A percentile compares a stretch with the other conserved stretches of the same genome.
Evolutionary conservation across 2,329 filamentous ascomycete species (phyloP).

Genomic region (Penicillium sp.): DNA sequence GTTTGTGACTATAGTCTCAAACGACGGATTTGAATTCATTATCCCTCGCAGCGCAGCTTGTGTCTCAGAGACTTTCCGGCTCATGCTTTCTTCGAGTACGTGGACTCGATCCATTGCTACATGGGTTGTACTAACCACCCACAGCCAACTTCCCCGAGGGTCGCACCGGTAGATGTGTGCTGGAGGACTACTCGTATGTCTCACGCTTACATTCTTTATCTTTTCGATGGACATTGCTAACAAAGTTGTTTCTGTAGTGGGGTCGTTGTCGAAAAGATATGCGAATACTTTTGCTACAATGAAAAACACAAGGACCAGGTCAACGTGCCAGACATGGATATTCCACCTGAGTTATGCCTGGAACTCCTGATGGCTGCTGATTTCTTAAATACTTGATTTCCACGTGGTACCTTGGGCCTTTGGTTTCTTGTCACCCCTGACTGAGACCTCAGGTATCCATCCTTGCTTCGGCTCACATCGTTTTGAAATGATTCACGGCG

Average conservation of each 20-base stretch:
- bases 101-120: constrained; percentile 1
- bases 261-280: constrained; percentile 64
- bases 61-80: constrained; percentile 59
- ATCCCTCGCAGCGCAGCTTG: constrained; percentile 59
- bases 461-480: background rate
- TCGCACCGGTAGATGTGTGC: constrained; percentile 54
- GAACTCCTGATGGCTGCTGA: constrained; percentile 66
- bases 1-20: constrained; percentile 63
- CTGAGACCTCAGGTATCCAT: background rate
- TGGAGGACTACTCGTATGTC: constrained; percentile 59
- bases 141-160: constrained; percentile 62
- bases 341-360: constrained; percentile 62
- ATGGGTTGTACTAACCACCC: background rate
- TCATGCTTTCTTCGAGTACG: constrained; percentile 62
- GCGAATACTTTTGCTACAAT: constrained; percentile 68
- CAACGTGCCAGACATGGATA: constrained; percentile 65
- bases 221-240: constrained; percentile 1
- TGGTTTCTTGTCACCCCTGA: background rate
- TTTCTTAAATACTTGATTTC: constrained; percentile 53
- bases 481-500: constrained; percentile 13
- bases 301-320: constrained; percentile 59
- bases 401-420: background rate
- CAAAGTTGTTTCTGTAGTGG: constrained; percentile 42
- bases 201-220: background rate
- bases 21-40: constrained; percentile 64